Percentiles rank a stretch among this genome's conserved stretches.
These are phyloP conservation scores for Mycena sanguinolenta DNA, from an alignment of 768 basidiomycete genomes.

Conservation along the genomic window DNA sequence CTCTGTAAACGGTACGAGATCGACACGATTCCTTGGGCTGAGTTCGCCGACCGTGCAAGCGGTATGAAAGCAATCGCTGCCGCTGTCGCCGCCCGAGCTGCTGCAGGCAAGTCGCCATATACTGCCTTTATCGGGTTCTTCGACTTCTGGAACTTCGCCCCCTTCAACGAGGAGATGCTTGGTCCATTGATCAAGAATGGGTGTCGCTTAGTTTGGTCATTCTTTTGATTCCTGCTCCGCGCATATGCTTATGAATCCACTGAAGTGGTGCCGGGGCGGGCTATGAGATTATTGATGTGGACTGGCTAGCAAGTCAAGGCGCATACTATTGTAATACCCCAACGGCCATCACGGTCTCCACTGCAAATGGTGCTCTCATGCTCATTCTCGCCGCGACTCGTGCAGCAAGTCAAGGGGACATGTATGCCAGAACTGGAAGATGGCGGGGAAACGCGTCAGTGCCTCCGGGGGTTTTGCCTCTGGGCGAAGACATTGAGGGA, in stretches of 20 bases:
- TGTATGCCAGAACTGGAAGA: conserved; percentile 34
- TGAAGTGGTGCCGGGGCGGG: conserved; percentile 34
- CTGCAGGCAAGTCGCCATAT: conserved; percentile 25
- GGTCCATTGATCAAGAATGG: conserved; percentile 27
- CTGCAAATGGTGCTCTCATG: conserved; percentile 40
- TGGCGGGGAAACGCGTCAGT: conserved; percentile 34
- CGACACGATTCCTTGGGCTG: conserved; percentile 21
- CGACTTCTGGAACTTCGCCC: neutral
- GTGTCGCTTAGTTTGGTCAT: conserved; percentile 35
- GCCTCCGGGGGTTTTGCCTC: conserved; percentile 25
- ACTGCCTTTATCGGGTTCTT: conserved; percentile 36
- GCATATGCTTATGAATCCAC: conserved; percentile 6
- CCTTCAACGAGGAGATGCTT: conserved; percentile 34
- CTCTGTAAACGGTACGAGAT: conserved; percentile 27
- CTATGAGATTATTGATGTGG: conserved; percentile 33
- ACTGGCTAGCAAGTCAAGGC: conserved; percentile 35
- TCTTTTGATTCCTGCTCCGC: neutral
- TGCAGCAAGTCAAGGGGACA: conserved; percentile 33
- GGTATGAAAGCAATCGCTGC: conserved; percentile 23
- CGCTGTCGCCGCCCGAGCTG: conserved; percentile 25
- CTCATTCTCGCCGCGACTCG: conserved; percentile 39
- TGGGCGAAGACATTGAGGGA: conserved; percentile 36
- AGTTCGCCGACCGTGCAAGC: conserved; percentile 10
- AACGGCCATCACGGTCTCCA: conserved; percentile 35
- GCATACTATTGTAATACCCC: conserved; percentile 41